Evolutionary conservation across 2,329 filamentous ascomycete genomes (phyloP).

Genomic region (Pseudocercospora ulei): DNA sequence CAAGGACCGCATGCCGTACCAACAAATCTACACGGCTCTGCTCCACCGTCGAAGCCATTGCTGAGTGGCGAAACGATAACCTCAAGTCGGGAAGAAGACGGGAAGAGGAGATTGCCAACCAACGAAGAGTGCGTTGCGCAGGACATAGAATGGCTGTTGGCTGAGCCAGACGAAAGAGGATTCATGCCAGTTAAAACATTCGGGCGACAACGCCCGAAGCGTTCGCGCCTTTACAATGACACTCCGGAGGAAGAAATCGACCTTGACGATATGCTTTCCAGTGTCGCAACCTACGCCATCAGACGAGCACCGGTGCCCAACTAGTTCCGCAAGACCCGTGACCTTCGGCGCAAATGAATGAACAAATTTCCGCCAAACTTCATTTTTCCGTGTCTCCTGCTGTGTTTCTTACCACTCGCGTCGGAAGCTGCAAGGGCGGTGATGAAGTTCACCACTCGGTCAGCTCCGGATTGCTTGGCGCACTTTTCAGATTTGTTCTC

Average conservation of each 20-base stretch:
- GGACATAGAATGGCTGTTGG: neutral
- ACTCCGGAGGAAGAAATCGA: slow-evolving; percentile 21
- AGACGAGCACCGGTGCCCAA: slow-evolving; percentile 2
- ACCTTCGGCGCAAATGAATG: neutral
- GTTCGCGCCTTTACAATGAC: neutral
- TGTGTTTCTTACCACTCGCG: neutral
- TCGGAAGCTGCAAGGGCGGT: neutral
- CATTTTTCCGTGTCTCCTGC: too few species aligned
- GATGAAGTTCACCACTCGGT: neutral
- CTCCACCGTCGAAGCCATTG: neutral
- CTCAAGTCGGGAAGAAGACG: neutral
- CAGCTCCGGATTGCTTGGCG: slow-evolving; percentile 5
- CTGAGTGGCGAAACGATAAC: neutral
- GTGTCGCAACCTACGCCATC: slow-evolving; percentile 23
- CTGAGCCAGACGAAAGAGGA: neutral
- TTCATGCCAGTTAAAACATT: neutral
- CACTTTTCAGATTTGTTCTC: slow-evolving; percentile 1
- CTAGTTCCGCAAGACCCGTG: neutral
- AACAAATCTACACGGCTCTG: neutral
- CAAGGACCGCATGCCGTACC: neutral
- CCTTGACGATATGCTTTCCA: slow-evolving; percentile 28
- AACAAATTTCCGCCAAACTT: too few species aligned
- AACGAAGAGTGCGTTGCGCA: neutral
- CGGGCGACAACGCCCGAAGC: neutral
- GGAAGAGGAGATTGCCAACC: neutral